These are phyloP conservation scores for Radiomyces spectabilis DNA, from an alignment of 192 early-diverging fungal species.

Conservation along the genomic window DNA sequence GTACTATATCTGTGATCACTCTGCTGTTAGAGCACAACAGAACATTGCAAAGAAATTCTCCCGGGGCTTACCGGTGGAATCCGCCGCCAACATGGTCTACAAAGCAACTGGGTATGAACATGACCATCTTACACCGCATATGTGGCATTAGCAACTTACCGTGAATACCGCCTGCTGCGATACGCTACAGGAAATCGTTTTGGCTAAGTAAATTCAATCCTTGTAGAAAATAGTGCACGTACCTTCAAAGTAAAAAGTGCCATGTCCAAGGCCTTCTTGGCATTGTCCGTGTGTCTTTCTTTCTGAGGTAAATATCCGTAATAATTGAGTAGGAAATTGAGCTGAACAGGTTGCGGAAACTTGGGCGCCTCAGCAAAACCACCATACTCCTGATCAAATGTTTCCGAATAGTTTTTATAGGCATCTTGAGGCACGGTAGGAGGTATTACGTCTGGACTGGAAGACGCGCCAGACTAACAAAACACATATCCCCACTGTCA, in stretches of 20 bases:
- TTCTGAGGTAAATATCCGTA: conserved; percentile 14
- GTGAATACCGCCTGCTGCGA: conserved; percentile 36
- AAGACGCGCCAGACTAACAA: not conserved
- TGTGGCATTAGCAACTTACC: too few species aligned
- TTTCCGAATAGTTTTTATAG: conserved; percentile 26
- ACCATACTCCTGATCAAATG: conserved; percentile 40
- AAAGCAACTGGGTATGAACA: not conserved
- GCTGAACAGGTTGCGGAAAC: conserved; percentile 50
- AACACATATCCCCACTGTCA: too few species aligned
- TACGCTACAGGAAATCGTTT: conserved; percentile 18
- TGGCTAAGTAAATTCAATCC: too few species aligned
- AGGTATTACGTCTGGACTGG: not conserved
- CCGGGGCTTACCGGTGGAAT: conserved; percentile 40
- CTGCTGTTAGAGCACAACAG: too few species aligned
- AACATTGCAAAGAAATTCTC: too few species aligned
- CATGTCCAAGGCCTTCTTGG: conserved; percentile 31
- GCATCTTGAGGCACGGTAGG: conserved; percentile 18
- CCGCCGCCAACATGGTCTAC: conserved; percentile 42
- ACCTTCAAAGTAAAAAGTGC: conserved; percentile 32
- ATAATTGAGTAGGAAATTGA: conserved; percentile 48
- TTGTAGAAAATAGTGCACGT: too few species aligned
- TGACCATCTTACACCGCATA: not conserved
- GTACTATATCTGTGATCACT: conserved; percentile 25
- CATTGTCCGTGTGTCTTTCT: not conserved
- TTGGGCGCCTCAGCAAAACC: conserved; percentile 56